phyloP scores from a whole-genome alignment of 208 protist species.

The Trypanosoma scelopori region DNA sequence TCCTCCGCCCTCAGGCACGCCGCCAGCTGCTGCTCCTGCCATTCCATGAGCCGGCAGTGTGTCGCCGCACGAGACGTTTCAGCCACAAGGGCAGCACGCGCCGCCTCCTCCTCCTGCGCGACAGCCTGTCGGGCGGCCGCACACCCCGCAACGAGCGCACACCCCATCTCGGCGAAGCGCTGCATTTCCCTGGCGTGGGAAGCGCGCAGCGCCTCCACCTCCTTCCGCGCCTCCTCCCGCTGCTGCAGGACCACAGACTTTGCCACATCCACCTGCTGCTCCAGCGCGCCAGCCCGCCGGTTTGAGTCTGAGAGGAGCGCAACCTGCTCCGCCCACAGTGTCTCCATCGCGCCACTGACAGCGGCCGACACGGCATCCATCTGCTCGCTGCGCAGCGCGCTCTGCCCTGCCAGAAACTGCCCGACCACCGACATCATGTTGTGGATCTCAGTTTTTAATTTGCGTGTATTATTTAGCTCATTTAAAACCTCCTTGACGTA shows the following conservation, averaged over 20 bases:
- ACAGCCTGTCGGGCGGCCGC: slow-evolving; percentile 2
- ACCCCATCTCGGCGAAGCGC: background rate
- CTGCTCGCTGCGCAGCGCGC: background rate
- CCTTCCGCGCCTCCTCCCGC: slow-evolving; percentile 17
- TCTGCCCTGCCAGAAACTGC: background rate
- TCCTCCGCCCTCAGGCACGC: slow-evolving; percentile 17
- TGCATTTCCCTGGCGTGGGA: slow-evolving; percentile 7
- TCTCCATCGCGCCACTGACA: slow-evolving; percentile 2
- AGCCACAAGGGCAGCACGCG: background rate
- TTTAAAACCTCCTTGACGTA: background rate
- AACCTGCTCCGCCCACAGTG: background rate
- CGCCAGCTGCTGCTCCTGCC: slow-evolving; percentile 12
- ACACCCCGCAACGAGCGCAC: slow-evolving; percentile 1
- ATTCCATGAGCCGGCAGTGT: slow-evolving; percentile 11
- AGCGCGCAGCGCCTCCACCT: slow-evolving; percentile 6
- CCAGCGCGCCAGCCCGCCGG: background rate
- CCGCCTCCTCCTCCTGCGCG: slow-evolving; percentile 1
- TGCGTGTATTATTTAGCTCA: background rate
- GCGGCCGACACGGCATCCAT: background rate
- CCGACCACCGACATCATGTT: background rate
- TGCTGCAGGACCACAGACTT: slow-evolving; percentile 3
- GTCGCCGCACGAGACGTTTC: background rate
- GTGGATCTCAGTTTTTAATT: background rate
- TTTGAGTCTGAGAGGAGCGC: background rate
- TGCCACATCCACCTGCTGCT: background rate